phyloP scores from a whole-genome alignment of 164 flowering plant genomes.

The Nymphaea colorata region DNA sequence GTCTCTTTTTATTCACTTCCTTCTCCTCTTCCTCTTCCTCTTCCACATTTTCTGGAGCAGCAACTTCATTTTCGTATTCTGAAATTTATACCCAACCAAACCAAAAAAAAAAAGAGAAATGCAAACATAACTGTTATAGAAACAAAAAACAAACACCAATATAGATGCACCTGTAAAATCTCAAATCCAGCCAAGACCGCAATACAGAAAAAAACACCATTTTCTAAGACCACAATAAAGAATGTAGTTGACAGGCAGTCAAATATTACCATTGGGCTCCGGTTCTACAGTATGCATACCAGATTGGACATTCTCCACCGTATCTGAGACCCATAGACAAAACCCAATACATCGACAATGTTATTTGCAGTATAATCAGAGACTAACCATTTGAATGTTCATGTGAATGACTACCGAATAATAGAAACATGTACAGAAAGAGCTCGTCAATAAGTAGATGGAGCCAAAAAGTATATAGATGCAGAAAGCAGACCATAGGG shows the following conservation, averaged over 20 bases:
- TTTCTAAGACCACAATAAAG: not conserved
- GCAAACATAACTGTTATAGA: not conserved
- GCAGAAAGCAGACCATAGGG: too few relatives aligned
- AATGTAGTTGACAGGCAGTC: not conserved
- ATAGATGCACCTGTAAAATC: not conserved
- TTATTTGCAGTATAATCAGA: not conserved
- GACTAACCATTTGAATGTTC: too few relatives aligned
- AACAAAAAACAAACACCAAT: not conserved
- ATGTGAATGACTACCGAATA: too few relatives aligned
- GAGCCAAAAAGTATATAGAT: too few relatives aligned
- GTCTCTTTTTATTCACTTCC: slow-evolving; percentile 48
- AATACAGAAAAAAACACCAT: too few relatives aligned
- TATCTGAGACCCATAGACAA: not conserved
- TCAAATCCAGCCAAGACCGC: too few relatives aligned
- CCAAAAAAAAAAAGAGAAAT: not conserved
- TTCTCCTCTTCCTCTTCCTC: slow-evolving; percentile 27
- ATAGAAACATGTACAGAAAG: too few relatives aligned
- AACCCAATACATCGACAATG: not conserved
- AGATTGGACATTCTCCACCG: not conserved
- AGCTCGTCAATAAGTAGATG: too few relatives aligned
- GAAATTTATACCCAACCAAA: not conserved
- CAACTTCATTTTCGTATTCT: slow-evolving; percentile 33
- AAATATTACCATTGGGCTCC: slow-evolving; percentile 10
- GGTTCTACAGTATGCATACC: slow-evolving; percentile 1
- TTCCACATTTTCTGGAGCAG: slow-evolving; percentile 24